phyloP scores from a whole-genome alignment of 23 red algal genomes.

The Agarophyton chilense region DNA sequence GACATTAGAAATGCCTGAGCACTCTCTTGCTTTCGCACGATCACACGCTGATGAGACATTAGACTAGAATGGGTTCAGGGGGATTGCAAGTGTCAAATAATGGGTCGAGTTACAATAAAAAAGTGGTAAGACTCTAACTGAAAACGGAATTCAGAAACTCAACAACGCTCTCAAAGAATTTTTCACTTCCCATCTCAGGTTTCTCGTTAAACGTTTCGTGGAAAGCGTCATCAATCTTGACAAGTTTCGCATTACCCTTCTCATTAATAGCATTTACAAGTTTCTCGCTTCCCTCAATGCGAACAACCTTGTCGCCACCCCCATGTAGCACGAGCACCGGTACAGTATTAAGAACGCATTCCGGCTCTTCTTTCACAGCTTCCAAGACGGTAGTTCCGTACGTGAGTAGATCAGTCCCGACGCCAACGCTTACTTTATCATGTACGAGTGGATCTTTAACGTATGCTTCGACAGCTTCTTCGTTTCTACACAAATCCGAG shows the following conservation, averaged over 20 bases:
- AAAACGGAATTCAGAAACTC: conserved; percentile 12
- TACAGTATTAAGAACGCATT: conserved; percentile 8
- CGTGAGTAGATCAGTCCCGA: conserved; percentile 44
- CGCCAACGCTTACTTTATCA: conserved; percentile 28
- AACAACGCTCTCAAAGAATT: conserved; percentile 19
- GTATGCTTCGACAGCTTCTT: conserved; percentile 21
- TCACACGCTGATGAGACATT: too few relatives aligned
- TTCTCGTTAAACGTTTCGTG: conserved; percentile 61
- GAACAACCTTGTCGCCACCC: conserved; percentile 21
- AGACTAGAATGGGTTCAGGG: too few relatives aligned
- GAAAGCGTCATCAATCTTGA: conserved; percentile 29
- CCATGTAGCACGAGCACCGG: conserved; percentile 59
- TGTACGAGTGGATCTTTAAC: conserved; percentile 17
- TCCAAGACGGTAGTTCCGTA: conserved; percentile 27
- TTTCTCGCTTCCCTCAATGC: conserved; percentile 23
- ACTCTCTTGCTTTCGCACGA: too few relatives aligned
- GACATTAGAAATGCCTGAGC: too few relatives aligned
- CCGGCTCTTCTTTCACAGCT: neutral
- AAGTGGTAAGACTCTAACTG: too few relatives aligned
- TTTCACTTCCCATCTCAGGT: conserved; percentile 18
- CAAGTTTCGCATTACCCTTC: conserved; percentile 6
- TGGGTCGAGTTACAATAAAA: too few relatives aligned
- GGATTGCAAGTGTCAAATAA: too few relatives aligned
- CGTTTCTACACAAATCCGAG: neutral
- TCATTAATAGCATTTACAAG: conserved; percentile 19